Evolutionary conservation across 2,329 filamentous ascomycete genomes (phyloP), one percentile per base, ranked within the genome.

Genomic region (Monilinia polystroma): DNA sequence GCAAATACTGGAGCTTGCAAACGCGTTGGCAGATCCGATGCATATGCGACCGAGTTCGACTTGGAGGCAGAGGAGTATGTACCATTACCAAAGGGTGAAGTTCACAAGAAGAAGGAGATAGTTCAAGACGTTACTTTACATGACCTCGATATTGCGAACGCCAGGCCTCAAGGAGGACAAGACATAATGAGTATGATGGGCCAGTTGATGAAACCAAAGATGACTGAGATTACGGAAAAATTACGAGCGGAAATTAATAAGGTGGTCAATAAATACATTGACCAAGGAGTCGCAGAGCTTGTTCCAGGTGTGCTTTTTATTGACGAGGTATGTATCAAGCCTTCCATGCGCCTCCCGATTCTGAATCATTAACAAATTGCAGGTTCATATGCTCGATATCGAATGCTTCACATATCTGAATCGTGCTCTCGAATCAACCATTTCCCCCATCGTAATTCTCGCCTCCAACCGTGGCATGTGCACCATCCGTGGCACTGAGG

Each of bases 131-230:
- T 99, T 70, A 97, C 95, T 56, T 85, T 99, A 71, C 95, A 99
- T 79, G 95, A 99, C 77, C 83, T 99, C 66, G 95, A 99, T 76
- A 90, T 98, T 70, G 95, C 95, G 71, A 99, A 99, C 76, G 91
- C 95, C 18, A 85, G 94, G 75, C 95, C 95, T 5, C 93, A 98
- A 81, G 95, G 95, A 64, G 95, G 95, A 55, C 95, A 99, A 83
- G 95, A 99, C 79, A 96, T 99, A 72, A 98, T 99, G 93, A 97
- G 93, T 82, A 98, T 99, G 95, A 98, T 99, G 94, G 95, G 95
- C 75, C 95, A 99, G 80, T 82, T 99, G 76, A 97, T 98, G 93
- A 98, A 98, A 85, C 95, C 95, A 69, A 96, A 96, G 83, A 97
- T 97, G 88, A 99, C 95, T 7, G 95, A 99, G 79, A 98, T 99